Evolutionary conservation across 2,329 filamentous ascomycete genomes (phyloP), one percentile per base, ranked within the genome.

Genomic region (Neospermospora avenae): DNA sequence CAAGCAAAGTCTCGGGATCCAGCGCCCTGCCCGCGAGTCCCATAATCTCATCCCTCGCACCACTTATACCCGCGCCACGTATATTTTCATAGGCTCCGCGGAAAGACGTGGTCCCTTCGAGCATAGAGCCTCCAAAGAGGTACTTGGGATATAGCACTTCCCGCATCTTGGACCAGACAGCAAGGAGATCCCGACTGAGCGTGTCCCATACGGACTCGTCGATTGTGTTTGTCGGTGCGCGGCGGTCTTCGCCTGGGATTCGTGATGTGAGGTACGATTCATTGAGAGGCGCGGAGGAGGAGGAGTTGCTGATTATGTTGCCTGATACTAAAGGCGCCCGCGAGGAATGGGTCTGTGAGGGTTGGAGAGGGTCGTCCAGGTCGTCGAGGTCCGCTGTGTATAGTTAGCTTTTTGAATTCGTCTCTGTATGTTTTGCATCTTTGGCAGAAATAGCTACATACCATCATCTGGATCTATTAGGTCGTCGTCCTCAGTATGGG

Each of bases 181-280:
- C 95, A 7, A 93, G 77, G 66, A 99, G 78, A 75, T 99, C 95
- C 67, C 95, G 88, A 55, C 90, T 91, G 62, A 99, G 80, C n/a
- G 95, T 99, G 45, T 93, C 91, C 95, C 95, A 99, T 42, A 99
- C 95, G 1, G 87, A 88, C 78, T 99, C 95, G 75, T 99, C 95
- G 74, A 99, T 96, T 48, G 95, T 99, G 77, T 96, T 96, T 67
- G 88, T 86, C 7, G 92, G 85, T 16, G 95, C 93, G 65, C 89
- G 84, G 57, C 95, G 89, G 78, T 99, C 95, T 76, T 98, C 93
- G 67, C 95, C 95, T 2, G 89, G 88, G 72, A 99, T 96, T 60
- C 87, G 86, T 22, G 91, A 95, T 25, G 92, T 96, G 68, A 97
- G 83, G 75, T 93, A 96, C 71, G 82, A 86, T 73, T 93, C 86